Base-by-base conservation (phyloP, 768 basidiomycete genomes). In the Trametopsis cervina region DNA sequence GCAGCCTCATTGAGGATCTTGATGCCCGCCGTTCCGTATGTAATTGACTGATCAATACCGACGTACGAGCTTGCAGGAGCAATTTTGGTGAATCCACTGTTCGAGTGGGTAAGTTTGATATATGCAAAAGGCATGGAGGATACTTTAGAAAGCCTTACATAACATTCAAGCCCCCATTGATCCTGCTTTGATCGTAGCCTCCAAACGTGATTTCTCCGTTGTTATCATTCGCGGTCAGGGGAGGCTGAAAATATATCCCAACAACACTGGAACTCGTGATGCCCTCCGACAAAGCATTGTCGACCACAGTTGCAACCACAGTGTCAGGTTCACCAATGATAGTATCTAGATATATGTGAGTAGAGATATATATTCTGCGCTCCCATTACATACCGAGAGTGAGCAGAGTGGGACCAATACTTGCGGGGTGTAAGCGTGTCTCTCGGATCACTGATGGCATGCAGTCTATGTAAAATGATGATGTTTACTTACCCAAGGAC, bases 51-150 rank as follows among this genome's bases (percentile, higher is more conserved):
- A 52, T 75, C 63, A 39, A 75, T 69, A 22, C 72, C 74, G 69
- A 70, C 74, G 54, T 70, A 74, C 47, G 65, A 42, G 27, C 60
- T 66, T 1, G 74, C 73, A 13, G 73, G 73, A 11, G 63, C 60
- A 4, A 69, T 69, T 25, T 46, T 41, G n/a, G 73, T 75, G 42
- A 70, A 66, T 1, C 66, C 67, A 2, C 52, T 58, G 51, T 21
- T 51, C n/a, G n/a, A n/a, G n/a, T n/a, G n/a, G n/a, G n/a, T n/a
- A n/a, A 27, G 4, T 23, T 20, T 44, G 4, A 44, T 12, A 21
- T 49, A 37, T 13, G 44, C 18, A 10, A 42, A n/a, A 9, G 7
- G n/a, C 7, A 49, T 25, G 20, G 27, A 5, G 21, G 4, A 20
- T 42, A 44, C 15, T 44, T 15, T 13, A 15, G 7, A 46, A 39